Conservation (phyloP, 331 rosid genomes). For the Pyrus hybrid region DNA sequence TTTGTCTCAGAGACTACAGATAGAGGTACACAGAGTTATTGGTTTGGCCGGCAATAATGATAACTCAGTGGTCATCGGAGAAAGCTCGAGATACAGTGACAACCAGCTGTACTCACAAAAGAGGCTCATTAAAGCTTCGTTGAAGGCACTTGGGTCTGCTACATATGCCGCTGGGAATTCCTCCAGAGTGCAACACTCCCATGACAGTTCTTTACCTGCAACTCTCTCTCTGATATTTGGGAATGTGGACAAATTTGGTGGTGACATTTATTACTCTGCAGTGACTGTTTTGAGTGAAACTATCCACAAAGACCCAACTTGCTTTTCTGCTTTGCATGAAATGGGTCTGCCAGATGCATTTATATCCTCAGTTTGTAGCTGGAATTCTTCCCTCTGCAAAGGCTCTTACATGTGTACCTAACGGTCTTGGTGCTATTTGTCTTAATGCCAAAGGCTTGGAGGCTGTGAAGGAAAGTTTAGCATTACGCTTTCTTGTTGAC, state of each 20-base stretch:
- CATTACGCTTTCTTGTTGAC: slow-evolving; percentile 75
- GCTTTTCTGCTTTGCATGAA: slow-evolving; percentile 76
- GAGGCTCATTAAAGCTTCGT: slow-evolving; percentile 83
- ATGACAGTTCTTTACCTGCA: slow-evolving; percentile 68
- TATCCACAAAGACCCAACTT: slow-evolving; percentile 96
- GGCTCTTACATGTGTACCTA: slow-evolving; percentile 90
- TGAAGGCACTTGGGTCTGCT: slow-evolving; percentile 97
- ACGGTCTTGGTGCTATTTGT: slow-evolving; percentile 97
- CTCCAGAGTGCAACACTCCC: slow-evolving; percentile 64
- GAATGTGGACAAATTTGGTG: slow-evolving; percentile 82
- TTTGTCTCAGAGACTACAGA: slow-evolving; percentile 81
- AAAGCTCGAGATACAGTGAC: slow-evolving; percentile 57
- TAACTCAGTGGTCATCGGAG: slow-evolving; percentile 52
- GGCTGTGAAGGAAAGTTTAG: slow-evolving; percentile 66
- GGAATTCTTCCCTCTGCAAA: slow-evolving; percentile 90
- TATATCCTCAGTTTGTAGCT: slow-evolving; percentile 70
- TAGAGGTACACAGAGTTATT: slow-evolving; percentile 83
- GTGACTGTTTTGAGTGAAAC: slow-evolving; percentile 98
- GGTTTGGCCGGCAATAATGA: slow-evolving; percentile 45
- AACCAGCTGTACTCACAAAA: slow-evolving; percentile 74
- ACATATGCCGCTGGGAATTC: slow-evolving; percentile 76
- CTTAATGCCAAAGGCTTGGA: slow-evolving; percentile 91
- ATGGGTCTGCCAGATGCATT: slow-evolving; percentile 97
- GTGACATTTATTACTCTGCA: slow-evolving; percentile 95
- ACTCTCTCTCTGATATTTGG: slow-evolving; percentile 62